Evolutionary conservation across 257 asterid species (phyloP).

Genomic region (Euphrasia confusa): DNA sequence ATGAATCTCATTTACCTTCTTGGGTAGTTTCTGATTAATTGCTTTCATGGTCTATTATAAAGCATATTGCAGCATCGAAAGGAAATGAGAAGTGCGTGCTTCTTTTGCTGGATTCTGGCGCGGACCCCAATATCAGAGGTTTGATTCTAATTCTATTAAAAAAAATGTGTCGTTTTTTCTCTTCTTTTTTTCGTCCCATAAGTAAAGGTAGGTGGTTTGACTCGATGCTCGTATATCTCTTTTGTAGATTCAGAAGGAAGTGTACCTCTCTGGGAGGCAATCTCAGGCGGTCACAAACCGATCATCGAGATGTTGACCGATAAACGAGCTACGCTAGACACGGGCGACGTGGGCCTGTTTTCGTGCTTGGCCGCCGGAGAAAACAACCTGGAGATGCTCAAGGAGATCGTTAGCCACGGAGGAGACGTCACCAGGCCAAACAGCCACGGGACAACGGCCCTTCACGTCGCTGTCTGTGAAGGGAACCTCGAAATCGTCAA

Average conservation of each 20-base stretch:
- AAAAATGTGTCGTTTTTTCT: too few relatives aligned
- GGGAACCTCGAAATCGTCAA: constrained; percentile 45
- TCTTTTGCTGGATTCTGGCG: constrained; percentile 76
- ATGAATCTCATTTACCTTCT: not conserved
- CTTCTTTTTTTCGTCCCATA: too few relatives aligned
- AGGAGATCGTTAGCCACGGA: constrained; percentile 38
- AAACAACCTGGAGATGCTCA: constrained; percentile 40
- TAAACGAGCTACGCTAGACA: constrained; percentile 38
- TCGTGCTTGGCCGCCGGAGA: constrained; percentile 43
- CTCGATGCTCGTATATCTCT: not conserved
- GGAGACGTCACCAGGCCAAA: constrained; percentile 41
- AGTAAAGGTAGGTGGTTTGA: too few relatives aligned
- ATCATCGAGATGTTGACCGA: constrained; percentile 35
- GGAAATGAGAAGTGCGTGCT: constrained; percentile 67
- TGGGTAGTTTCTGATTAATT: constrained; percentile 6
- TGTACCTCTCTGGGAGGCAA: constrained; percentile 68
- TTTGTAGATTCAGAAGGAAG: constrained; percentile 53
- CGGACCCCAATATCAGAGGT: constrained; percentile 75
- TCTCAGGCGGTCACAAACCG: constrained; percentile 33
- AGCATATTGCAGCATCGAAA: constrained; percentile 85
- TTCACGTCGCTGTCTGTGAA: constrained; percentile 48
- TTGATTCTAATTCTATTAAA: too few relatives aligned
- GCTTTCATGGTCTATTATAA: constrained; percentile 18
- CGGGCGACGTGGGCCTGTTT: constrained; percentile 37
- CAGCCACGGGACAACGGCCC: constrained; percentile 31